phyloP scores from a whole-genome alignment of 352 stramenopile genomes.

The Blastocystis sp. region DNA sequence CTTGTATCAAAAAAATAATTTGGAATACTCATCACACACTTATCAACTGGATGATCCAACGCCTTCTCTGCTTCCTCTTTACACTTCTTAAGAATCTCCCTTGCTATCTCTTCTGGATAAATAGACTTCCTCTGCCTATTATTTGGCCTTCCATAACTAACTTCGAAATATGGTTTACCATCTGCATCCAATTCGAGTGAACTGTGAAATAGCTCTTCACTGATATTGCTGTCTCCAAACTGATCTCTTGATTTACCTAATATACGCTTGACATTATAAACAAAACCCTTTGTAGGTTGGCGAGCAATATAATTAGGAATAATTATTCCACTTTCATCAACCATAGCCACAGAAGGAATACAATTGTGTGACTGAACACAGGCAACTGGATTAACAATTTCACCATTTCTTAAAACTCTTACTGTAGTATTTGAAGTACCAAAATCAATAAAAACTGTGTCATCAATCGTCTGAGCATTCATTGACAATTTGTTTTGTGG shows the following conservation, averaged over 20 bases:
- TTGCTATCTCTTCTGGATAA: neutral
- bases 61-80: neutral
- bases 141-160: neutral
- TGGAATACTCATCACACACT: neutral
- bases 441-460: neutral
- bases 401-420: neutral
- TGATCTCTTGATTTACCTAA: neutral
- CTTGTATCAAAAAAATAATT: neutral
- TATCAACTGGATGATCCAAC: neutral
- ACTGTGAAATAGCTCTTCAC: neutral
- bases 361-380: neutral
- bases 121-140: neutral
- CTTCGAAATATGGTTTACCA: neutral
- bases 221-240: neutral
- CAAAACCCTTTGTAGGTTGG: neutral
- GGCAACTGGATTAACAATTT: neutral
- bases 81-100: neutral
- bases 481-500: too few relatives aligned
- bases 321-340: neutral
- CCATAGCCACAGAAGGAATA: neutral
- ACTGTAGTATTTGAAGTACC: neutral
- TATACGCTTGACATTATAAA: slow-evolving; percentile 5
- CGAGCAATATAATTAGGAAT: neutral
- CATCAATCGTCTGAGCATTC: neutral
- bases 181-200: neutral